These are phyloP conservation scores for Plenodomus tracheiphilus DNA, from an alignment of 2,329 filamentous ascomycete species.

Conservation along the genomic window DNA sequence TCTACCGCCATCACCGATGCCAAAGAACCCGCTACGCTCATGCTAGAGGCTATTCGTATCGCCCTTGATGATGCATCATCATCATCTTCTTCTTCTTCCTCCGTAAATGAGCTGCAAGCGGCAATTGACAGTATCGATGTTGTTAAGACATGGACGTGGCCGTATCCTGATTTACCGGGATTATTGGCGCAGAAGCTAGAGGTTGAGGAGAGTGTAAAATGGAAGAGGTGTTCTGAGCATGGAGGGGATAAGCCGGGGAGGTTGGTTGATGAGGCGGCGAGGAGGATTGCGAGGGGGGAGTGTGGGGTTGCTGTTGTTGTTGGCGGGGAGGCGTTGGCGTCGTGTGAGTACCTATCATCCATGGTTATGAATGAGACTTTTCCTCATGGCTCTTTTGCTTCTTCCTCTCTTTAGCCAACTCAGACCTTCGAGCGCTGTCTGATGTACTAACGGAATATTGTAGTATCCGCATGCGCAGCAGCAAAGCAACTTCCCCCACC, in stretches of 20 bases:
- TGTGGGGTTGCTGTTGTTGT: constrained; percentile 62
- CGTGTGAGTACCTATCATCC: constrained; percentile 45
- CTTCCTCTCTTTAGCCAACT: too few relatives aligned
- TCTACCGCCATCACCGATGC: constrained; percentile 56
- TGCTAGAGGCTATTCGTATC: constrained; percentile 57
- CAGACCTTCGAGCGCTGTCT: too few relatives aligned
- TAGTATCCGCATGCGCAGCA: constrained; percentile 56
- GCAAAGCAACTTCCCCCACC: constrained; percentile 60
- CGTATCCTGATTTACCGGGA: constrained; percentile 62
- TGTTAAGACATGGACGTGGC: constrained; percentile 68
- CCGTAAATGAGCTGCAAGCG: constrained; percentile 48
- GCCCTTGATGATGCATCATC: constrained; percentile 57
- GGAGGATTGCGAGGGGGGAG: constrained; percentile 58
- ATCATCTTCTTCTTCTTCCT: constrained; percentile 34
- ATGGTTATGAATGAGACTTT: background rate
- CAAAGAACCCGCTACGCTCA: constrained; percentile 62
- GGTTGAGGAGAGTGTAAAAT: constrained; percentile 49
- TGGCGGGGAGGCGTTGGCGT: constrained; percentile 68
- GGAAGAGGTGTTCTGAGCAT: constrained; percentile 59
- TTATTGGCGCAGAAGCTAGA: constrained; percentile 56
- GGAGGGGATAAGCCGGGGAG: constrained; percentile 66
- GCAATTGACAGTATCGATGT: constrained; percentile 63
- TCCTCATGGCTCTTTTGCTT: too few relatives aligned
- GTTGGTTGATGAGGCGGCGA: constrained; percentile 66
- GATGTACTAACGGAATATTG: too few relatives aligned